Evolutionary conservation across 371 early-diverging fungal genomes (phyloP).

Genomic region (Mucor saturninus): DNA sequence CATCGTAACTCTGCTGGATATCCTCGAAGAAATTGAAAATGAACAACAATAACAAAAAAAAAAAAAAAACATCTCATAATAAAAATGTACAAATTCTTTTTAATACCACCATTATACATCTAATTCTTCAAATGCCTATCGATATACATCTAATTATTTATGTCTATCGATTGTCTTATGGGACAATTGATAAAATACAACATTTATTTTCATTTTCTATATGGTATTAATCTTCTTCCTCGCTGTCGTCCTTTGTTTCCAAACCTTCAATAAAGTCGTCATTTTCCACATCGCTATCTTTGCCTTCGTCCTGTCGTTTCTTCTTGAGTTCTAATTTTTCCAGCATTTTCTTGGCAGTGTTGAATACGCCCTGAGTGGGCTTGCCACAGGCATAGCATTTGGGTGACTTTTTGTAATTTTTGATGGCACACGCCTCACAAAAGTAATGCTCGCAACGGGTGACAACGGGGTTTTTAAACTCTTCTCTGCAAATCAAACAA

Average conservation of each 20-base stretch:
- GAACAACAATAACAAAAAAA: too few relatives aligned
- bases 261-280: constrained; percentile 42
- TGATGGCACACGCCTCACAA: constrained; percentile 93
- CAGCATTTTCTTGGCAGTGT: constrained; percentile 78
- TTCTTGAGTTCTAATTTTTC: constrained; percentile 65
- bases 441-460: constrained; percentile 96
- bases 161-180: too few relatives aligned
- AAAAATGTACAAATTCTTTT: too few relatives aligned
- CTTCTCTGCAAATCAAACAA: constrained; percentile 89
- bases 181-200: too few relatives aligned
- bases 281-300: constrained; percentile 36
- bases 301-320: constrained; percentile 38
- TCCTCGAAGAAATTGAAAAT: constrained; percentile 10
- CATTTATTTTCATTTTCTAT: background rate
- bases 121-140: too few relatives aligned
- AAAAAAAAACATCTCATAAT: too few relatives aligned
- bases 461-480: constrained; percentile 87
- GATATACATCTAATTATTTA: too few relatives aligned
- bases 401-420: constrained; percentile 74
- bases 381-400: constrained; percentile 92
- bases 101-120: too few relatives aligned
- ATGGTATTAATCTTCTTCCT: background rate
- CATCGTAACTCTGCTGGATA: constrained; percentile 23
- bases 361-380: constrained; percentile 88
- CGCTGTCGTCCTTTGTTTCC: constrained; percentile 24